These are phyloP conservation scores for Mycotypha africana DNA, from an alignment of 371 early-diverging fungal genomes.

Conservation along the genomic window DNA sequence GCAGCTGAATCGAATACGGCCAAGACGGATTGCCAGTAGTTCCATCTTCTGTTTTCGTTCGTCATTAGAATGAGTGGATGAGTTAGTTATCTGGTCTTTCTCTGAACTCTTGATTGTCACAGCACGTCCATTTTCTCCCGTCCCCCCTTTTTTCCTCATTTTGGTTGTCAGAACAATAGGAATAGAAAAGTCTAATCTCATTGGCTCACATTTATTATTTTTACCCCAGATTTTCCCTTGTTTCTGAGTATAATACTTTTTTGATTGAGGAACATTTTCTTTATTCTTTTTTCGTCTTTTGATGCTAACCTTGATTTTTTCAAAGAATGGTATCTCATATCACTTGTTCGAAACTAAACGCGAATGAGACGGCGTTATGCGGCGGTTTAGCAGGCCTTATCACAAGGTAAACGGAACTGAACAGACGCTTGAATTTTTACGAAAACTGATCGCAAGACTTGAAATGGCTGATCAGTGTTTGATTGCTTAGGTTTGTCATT, in stretches of 20 bases:
- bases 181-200: not conserved
- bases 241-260: conserved; percentile 1
- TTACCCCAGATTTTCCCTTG: conserved; percentile 1
- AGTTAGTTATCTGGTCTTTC: too few species aligned
- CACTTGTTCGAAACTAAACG: conserved; percentile 36
- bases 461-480: not conserved
- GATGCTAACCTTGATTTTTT: not conserved
- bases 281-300: not conserved
- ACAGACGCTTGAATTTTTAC: too few species aligned
- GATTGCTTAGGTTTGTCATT: conserved; percentile 46
- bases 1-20: too few species aligned
- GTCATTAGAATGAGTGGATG: too few species aligned
- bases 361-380: conserved; percentile 50
- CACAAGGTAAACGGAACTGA: conserved; percentile 49
- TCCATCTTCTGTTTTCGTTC: too few species aligned
- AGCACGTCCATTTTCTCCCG: too few species aligned
- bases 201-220: not conserved
- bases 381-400: conserved; percentile 59
- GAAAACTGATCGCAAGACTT: too few species aligned
- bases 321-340: conserved; percentile 27
- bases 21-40: too few species aligned
- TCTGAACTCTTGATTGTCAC: too few species aligned
- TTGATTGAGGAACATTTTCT: not conserved
- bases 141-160: not conserved
- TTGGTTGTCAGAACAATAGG: not conserved